A percentile compares a stretch with the other conserved stretches of the same genome.
phyloP scores from a whole-genome alignment of 768 basidiomycete genomes.

The Termitomyces sp. region DNA sequence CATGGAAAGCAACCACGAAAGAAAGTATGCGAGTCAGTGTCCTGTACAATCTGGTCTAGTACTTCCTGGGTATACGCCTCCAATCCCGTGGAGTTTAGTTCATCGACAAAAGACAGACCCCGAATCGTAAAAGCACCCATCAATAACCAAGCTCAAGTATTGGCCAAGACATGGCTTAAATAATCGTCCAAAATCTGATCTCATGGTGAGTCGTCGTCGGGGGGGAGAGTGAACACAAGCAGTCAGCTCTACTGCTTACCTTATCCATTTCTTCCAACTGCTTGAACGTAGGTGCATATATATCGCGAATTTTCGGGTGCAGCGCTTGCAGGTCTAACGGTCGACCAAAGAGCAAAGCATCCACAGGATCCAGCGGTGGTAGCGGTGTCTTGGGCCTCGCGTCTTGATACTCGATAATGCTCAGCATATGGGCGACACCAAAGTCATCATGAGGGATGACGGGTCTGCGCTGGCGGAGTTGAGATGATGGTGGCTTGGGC shows the following conservation, averaged over 20 bases:
- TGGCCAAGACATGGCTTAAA: conserved; percentile 7
- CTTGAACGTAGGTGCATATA: conserved; percentile 67
- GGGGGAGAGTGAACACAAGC: too few relatives aligned
- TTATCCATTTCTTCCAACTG: conserved; percentile 78
- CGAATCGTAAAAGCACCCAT: neutral
- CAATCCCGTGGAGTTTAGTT: neutral
- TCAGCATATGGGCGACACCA: conserved; percentile 82
- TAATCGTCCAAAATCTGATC: conserved; percentile 14
- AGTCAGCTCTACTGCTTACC: too few relatives aligned
- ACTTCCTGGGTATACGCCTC: conserved; percentile 4
- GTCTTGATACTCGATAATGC: conserved; percentile 71
- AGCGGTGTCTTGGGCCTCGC: conserved; percentile 27
- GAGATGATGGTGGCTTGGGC: conserved; percentile 21
- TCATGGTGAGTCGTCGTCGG: neutral
- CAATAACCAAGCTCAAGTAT: neutral
- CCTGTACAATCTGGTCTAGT: neutral
- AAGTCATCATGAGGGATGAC: conserved; percentile 76
- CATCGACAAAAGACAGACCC: neutral
- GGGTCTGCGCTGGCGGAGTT: conserved; percentile 33
- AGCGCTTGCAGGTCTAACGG: conserved; percentile 54
- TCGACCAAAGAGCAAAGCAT: conserved; percentile 68
- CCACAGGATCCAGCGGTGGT: conserved; percentile 51
- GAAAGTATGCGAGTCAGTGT: neutral
- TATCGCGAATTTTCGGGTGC: conserved; percentile 67
- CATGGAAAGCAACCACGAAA: neutral